phyloP scores from a whole-genome alignment of 2,329 filamentous ascomycete genomes.

The Hymenoscyphus fructigenus region DNA sequence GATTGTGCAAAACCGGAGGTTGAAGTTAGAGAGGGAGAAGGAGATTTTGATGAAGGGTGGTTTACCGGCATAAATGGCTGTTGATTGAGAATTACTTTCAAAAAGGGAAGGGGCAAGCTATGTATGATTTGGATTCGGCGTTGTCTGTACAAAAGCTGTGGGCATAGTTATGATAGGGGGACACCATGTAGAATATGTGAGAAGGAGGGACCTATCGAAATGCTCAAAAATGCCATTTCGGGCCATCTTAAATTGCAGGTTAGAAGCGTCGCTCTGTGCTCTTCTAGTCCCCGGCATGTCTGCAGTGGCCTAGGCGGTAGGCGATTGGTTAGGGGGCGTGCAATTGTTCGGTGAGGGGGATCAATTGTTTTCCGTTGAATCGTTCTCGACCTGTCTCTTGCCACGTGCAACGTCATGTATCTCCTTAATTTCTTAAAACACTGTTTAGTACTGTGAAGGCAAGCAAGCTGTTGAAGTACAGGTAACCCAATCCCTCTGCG shows the following conservation, averaged over 20 bases:
- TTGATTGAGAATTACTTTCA: not conserved
- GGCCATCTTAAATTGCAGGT: not conserved
- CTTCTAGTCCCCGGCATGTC: too few relatives aligned
- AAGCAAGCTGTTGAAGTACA: too few relatives aligned
- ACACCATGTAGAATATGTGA: not conserved
- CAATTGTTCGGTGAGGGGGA: too few relatives aligned
- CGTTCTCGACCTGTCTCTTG: too few relatives aligned
- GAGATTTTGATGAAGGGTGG: constrained; percentile 46
- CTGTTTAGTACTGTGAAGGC: too few relatives aligned
- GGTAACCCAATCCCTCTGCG: too few relatives aligned
- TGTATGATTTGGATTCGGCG: constrained; percentile 16
- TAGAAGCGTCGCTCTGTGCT: not conserved
- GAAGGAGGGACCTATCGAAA: not conserved
- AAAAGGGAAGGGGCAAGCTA: not conserved
- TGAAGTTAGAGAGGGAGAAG: constrained; percentile 64
- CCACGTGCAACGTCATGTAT: too few relatives aligned
- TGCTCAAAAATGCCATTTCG: not conserved
- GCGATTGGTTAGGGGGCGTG: too few relatives aligned
- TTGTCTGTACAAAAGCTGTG: constrained; percentile 22
- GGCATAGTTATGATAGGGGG: not conserved
- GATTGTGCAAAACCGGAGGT: constrained; percentile 52
- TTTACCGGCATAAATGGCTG: constrained; percentile 4
- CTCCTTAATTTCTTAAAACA: too few relatives aligned
- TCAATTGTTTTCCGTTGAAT: too few relatives aligned
- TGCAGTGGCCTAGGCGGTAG: too few relatives aligned